These are phyloP conservation scores for Botrytis galanthina DNA, from an alignment of 2,329 filamentous ascomycete species.

Conservation along the genomic window DNA sequence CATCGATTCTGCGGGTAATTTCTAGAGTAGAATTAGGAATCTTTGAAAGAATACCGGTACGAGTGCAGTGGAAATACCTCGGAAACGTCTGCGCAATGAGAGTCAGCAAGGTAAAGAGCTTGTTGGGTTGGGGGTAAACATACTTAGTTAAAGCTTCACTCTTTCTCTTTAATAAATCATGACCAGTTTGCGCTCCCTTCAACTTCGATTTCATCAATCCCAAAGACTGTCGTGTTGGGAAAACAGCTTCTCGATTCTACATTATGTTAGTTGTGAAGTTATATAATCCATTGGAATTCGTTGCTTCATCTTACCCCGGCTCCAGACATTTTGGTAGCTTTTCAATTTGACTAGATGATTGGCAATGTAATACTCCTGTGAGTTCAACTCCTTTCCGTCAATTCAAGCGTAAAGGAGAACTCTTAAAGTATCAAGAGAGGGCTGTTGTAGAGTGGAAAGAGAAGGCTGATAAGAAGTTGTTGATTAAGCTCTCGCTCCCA, in stretches of 20 bases:
- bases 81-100: slow-evolving; percentile 65
- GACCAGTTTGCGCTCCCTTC: slow-evolving; percentile 87
- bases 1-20: slow-evolving; percentile 94
- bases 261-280: slow-evolving; percentile 28
- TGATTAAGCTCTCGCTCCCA: slow-evolving; percentile 22
- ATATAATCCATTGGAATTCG: slow-evolving; percentile 18
- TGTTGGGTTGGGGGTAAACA: slow-evolving; percentile 34
- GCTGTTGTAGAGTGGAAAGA: not conserved
- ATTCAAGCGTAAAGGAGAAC: not conserved
- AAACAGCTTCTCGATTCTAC: slow-evolving; percentile 92
- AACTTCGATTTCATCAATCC: slow-evolving; percentile 97
- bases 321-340: slow-evolving; percentile 49
- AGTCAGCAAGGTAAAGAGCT: slow-evolving; percentile 27
- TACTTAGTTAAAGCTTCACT: slow-evolving; percentile 98
- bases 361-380: not conserved
- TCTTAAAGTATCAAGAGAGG: not conserved
- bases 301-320: slow-evolving; percentile 44
- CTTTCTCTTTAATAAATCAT: slow-evolving; percentile 95
- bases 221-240: slow-evolving; percentile 95
- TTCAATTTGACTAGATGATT: not conserved
- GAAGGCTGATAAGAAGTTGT: slow-evolving; percentile 19
- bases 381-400: not conserved
- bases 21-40: slow-evolving; percentile 53
- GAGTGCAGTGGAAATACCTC: slow-evolving; percentile 57
- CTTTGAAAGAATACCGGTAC: not conserved